Conservation (phyloP, 345 rosid species). For the Hypericum androsaemum region DNA sequence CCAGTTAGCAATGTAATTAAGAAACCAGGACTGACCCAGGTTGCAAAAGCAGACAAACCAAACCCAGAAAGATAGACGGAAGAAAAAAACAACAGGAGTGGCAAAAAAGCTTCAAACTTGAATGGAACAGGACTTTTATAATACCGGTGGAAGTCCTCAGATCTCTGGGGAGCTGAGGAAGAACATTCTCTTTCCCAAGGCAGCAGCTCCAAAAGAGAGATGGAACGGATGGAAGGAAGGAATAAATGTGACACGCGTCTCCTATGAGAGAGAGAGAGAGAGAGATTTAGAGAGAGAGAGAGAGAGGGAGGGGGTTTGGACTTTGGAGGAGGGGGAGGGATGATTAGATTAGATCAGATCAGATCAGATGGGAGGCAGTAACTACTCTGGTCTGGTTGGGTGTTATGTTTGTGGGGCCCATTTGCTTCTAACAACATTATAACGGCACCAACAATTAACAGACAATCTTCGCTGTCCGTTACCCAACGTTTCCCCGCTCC, state of each 20-base stretch:
- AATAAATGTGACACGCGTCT: not conserved
- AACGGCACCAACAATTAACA: too few species aligned
- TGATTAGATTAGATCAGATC: too few species aligned
- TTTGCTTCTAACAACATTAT: too few species aligned
- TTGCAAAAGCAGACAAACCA: slow-evolving; percentile 1
- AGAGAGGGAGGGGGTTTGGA: too few species aligned
- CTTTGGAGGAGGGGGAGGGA: too few species aligned
- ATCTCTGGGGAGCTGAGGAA: slow-evolving; percentile 9
- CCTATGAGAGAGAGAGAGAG: slow-evolving; percentile 8
- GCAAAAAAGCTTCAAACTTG: not conserved
- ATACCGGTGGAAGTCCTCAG: slow-evolving; percentile 6
- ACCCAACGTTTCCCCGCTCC: too few species aligned
- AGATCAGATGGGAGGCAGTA: too few species aligned
- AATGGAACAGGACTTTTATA: not conserved
- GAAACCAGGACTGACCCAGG: slow-evolving; percentile 8
- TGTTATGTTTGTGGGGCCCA: too few species aligned
- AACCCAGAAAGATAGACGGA: not conserved
- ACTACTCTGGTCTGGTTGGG: too few species aligned
- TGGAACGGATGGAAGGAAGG: not conserved
- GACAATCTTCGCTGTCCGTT: too few species aligned
- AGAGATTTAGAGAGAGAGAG: slow-evolving; percentile 4
- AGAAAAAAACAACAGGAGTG: not conserved
- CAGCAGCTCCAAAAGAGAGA: not conserved
- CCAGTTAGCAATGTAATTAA: slow-evolving; percentile 3
- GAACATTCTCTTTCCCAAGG: not conserved